Percentiles rank a stretch among this genome's conserved stretches.
Conservation (phyloP, 306 rosid species). For the Carpinus fangiana region DNA sequence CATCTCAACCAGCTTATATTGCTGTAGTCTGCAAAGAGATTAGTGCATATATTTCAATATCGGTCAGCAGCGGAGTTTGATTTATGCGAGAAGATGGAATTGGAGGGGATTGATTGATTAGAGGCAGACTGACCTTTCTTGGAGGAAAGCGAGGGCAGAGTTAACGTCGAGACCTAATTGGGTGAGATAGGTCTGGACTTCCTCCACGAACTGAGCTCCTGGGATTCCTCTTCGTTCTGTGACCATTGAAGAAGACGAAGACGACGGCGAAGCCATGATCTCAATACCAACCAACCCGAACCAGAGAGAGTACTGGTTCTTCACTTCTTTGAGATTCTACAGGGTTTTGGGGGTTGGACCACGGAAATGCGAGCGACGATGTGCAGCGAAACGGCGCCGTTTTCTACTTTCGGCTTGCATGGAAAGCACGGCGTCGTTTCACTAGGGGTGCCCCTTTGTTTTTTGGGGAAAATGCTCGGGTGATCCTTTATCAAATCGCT, state of each 20-base stretch:
- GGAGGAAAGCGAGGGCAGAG: slow-evolving; percentile 73
- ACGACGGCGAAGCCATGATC: slow-evolving; percentile 53
- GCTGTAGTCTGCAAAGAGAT: slow-evolving; percentile 78
- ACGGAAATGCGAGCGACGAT: background rate
- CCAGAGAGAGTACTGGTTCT: background rate
- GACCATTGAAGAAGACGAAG: slow-evolving; percentile 35
- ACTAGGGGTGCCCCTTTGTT: too few species aligned
- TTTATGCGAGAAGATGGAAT: background rate
- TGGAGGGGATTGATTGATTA: background rate
- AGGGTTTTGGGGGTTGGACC: background rate
- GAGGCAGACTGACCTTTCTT: slow-evolving; percentile 48
- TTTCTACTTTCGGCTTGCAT: background rate
- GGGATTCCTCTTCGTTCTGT: slow-evolving; percentile 93
- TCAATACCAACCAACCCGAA: background rate
- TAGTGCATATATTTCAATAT: background rate
- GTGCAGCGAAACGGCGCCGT: background rate
- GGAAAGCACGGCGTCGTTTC: too few species aligned
- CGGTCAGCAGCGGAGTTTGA: too few species aligned
- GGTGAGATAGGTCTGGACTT: slow-evolving; percentile 77
- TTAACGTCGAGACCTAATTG: slow-evolving; percentile 65
- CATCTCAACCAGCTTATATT: slow-evolving; percentile 94
- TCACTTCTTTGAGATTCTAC: background rate
- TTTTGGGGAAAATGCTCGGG: too few species aligned
- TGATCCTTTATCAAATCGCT: too few species aligned
- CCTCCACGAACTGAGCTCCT: slow-evolving; percentile 90